phyloP scores from a whole-genome alignment of 441 rosid genomes.

The Capsella rubella region DNA sequence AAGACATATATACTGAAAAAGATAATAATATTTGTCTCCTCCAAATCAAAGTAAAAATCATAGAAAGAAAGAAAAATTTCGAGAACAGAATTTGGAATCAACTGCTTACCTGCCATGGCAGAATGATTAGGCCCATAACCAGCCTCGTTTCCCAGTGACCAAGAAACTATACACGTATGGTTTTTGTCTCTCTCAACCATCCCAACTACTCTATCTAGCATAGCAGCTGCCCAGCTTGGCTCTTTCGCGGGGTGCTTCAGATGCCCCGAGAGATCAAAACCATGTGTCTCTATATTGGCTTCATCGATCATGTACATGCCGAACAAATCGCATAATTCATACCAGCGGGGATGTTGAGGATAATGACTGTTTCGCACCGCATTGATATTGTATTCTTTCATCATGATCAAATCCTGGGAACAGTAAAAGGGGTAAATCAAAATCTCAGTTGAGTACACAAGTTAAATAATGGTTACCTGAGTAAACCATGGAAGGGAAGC shows the following conservation, averaged over 20 bases:
- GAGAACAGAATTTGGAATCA: background rate
- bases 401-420: constrained; percentile 86
- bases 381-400: constrained; percentile 94
- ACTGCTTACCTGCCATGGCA: constrained; percentile 83
- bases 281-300: constrained; percentile 99
- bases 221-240: constrained; percentile 91
- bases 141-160: constrained; percentile 98
- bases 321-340: constrained; percentile 91
- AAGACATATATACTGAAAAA: background rate
- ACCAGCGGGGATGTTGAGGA: constrained; percentile 99
- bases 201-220: constrained; percentile 95
- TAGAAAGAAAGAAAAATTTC: background rate
- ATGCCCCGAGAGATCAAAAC: constrained; percentile 76
- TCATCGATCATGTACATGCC: constrained; percentile 99
- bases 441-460: background rate
- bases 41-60: constrained; percentile 6
- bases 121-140: constrained; percentile 98
- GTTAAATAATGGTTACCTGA: constrained; percentile 29
- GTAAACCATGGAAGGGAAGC: constrained; percentile 29
- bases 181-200: constrained; percentile 99
- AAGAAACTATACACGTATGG: constrained; percentile 86
- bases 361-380: constrained; percentile 99
- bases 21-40: background rate
- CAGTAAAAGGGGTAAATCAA: constrained; percentile 8
- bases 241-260: constrained; percentile 92